Percentiles rank a stretch among this genome's conserved stretches.
Evolutionary conservation across 331 rosid species (phyloP).

Genomic region (Malus hybrid): DNA sequence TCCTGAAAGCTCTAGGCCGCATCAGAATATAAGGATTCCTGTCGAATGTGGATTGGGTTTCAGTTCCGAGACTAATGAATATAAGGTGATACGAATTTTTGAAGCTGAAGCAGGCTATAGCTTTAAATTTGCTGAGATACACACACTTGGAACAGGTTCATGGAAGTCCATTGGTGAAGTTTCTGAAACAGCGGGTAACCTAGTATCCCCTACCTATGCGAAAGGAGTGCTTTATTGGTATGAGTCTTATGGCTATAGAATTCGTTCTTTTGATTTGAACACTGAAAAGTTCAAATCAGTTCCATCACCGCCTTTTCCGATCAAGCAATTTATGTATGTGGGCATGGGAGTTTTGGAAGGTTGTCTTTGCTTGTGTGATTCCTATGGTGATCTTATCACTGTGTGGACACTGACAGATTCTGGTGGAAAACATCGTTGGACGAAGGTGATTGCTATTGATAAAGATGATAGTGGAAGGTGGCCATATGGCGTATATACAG

Average conservation of each 20-base stretch:
- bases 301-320: background rate
- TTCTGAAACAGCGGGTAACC: background rate
- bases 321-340: background rate
- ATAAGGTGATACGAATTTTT: background rate
- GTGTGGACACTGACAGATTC: background rate
- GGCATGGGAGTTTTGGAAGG: background rate
- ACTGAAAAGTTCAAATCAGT: background rate
- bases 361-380: background rate
- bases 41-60: background rate
- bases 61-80: background rate
- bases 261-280: background rate
- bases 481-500: background rate
- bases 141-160: slow-evolving; percentile 4
- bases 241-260: background rate
- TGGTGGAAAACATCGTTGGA: background rate
- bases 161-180: background rate
- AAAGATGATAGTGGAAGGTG: background rate
- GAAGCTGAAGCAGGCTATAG: background rate
- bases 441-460: background rate
- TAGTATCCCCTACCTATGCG: background rate
- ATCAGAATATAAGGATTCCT: background rate
- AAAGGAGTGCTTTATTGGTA: slow-evolving; percentile 1
- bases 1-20: background rate
- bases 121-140: background rate
- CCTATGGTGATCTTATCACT: background rate